phyloP scores from a whole-genome alignment of 106 monocot genomes.

The Dioscorea zingiberensis region DNA sequence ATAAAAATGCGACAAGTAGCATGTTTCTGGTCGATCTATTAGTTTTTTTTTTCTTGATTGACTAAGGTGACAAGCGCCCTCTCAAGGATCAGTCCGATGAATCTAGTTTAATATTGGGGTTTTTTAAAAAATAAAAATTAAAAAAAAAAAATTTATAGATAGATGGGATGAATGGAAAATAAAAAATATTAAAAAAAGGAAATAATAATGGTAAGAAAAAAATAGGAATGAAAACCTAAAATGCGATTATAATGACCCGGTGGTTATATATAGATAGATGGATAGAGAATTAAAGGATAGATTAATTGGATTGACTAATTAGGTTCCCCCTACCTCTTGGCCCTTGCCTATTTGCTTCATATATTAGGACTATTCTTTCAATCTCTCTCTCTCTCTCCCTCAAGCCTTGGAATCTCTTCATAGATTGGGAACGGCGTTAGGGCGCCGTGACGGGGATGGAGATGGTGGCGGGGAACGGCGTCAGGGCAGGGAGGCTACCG shows the following conservation, averaged over 20 bases:
- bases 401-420: background rate
- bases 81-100: no score
- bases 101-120: no score
- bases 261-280: background rate
- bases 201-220: no score
- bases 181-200: no score
- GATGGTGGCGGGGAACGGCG: constrained; percentile 16
- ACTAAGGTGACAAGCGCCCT: no score
- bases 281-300: constrained; percentile 17
- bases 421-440: background rate
- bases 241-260: background rate
- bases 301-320: constrained; percentile 13
- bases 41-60: no score
- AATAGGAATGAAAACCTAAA: background rate
- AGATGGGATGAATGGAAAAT: no score
- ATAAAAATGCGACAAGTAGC: no score
- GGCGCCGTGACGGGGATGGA: constrained; percentile 6
- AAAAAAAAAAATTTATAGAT: no score
- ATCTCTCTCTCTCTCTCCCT: constrained; percentile 5
- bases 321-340: constrained; percentile 1
- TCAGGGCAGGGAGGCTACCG: constrained; percentile 47
- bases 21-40: no score
- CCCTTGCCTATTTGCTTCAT: background rate
- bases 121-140: no score
- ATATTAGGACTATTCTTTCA: constrained; percentile 2